Base-by-base conservation (phyloP, 2,329 filamentous ascomycete species). In the Epichloe gansuensis region DNA sequence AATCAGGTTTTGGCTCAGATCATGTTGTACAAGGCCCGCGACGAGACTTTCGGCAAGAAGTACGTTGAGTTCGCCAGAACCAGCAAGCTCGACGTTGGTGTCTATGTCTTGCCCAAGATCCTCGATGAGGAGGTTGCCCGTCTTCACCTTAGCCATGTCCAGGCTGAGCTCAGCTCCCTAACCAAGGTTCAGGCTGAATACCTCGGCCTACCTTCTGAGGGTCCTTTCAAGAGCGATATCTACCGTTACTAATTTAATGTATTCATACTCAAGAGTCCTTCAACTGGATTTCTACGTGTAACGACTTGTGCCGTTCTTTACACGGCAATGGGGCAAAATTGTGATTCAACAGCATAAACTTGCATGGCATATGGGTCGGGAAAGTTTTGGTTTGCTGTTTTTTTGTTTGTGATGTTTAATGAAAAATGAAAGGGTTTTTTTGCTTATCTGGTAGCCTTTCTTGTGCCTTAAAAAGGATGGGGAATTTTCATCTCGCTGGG, bases 1-100 rank as follows among this genome's bases (percentile, higher is more conserved):
- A 98, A 98, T 86, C 93, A 98, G 82, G 93, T 97, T 66, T 88
- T 98, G 72, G 93, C 93, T 62, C 93, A 98, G 81, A 97, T 98
- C 77, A 86, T 95, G 79, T 79, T 98, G 67, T 98, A 75, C 87
- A 97, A 97, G 86, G 85, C 83, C 66, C 80, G 85, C 65, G 91
- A 97, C 70, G 81, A 81, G 69, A 85, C 77, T 54, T 98, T 95
- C 72, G 82, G 85, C 74, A 77, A 88, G 76, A 96, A 96, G 82
- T 95, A 96, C 77, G 76, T 91, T 65, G 93, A 96, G 77, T 98
- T 95, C 72, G 89, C 87, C 76, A 88, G 91, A 80, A 82, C 81
- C 59, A 88, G 87, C 74, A 90, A 93, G 81, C 88, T 95, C 69
- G 82, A 86, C 54, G 77, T 94, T 62, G 88, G 91, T 66, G 93